Evolutionary conservation across 176 grass and related monocot species (phyloP).

Genomic region (bread wheat (Triticum aestivum)): IWGSC_CS_RefSeq_v2.1 NC_057799.1:539111244-539111743

Average conservation of each 20-base stretch:
- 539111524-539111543: conserved; percentile 45
- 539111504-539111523: conserved; percentile 68
- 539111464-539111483: conserved; percentile 56
- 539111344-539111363: conserved; percentile 36
- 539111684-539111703: not conserved
- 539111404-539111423: not conserved
- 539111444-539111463: conserved; percentile 52
- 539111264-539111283: conserved; percentile 42
- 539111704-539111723: not conserved
- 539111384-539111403: not conserved
- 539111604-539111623: conserved; percentile 57
- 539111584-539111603: conserved; percentile 54
- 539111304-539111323: conserved; percentile 45
- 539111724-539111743: not conserved
- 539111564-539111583: conserved; percentile 44
- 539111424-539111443: not conserved
- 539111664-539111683: conserved; percentile 23
- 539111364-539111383: conserved; percentile 50
- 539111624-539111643: conserved; percentile 64
- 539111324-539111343: conserved; percentile 57
- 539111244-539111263: conserved; percentile 39
- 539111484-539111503: conserved; percentile 47
- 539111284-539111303: conserved; percentile 48
- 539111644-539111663: conserved; percentile 62
- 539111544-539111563: conserved; percentile 56